Percentiles rank a stretch among this genome's conserved stretches.
phyloP scores from a whole-genome alignment of 1,139 yeast genomes.

The Hanseniaspora sp. region DNA sequence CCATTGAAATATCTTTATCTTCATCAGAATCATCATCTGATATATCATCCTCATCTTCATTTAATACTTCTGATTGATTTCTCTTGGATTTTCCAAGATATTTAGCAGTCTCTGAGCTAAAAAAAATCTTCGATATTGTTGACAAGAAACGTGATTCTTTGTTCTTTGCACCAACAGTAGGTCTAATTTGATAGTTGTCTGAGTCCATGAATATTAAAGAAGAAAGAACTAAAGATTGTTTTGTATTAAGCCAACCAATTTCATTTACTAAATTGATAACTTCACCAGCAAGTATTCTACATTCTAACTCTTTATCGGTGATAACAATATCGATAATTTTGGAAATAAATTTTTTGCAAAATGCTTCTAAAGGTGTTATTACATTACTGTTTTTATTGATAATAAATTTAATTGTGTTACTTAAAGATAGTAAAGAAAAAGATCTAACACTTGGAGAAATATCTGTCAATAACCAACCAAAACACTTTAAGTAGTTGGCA shows the following conservation, averaged over 20 bases:
- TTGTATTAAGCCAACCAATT: constrained; percentile 53
- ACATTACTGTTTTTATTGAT: constrained; percentile 33
- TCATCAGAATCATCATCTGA: background rate
- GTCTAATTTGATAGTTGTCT: constrained; percentile 25
- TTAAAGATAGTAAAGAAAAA: constrained; percentile 51
- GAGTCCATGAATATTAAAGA: constrained; percentile 37
- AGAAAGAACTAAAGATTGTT: constrained; percentile 37
- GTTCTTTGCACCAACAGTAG: constrained; percentile 16
- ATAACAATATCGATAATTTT: constrained; percentile 55
- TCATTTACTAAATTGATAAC: constrained; percentile 47
- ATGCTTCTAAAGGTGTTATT: constrained; percentile 49
- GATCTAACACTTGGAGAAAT: constrained; percentile 47
- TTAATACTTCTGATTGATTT: background rate
- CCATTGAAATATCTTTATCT: background rate
- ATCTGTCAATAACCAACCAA: constrained; percentile 80
- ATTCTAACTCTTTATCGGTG: constrained; percentile 43
- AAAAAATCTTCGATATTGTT: constrained; percentile 39
- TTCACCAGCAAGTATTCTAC: constrained; percentile 42
- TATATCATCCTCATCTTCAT: background rate
- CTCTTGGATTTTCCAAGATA: background rate
- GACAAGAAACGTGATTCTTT: constrained; percentile 30
- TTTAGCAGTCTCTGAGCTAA: constrained; percentile 27
- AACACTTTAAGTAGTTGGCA: constrained; percentile 57
- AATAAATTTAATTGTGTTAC: constrained; percentile 34
- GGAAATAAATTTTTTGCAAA: constrained; percentile 56